Percentiles rank a stretch among this genome's conserved stretches.
These are phyloP conservation scores for Cryphonectria carpinicola DNA, from an alignment of 2,329 filamentous ascomycete genomes.

Conservation along the genomic window DNA sequence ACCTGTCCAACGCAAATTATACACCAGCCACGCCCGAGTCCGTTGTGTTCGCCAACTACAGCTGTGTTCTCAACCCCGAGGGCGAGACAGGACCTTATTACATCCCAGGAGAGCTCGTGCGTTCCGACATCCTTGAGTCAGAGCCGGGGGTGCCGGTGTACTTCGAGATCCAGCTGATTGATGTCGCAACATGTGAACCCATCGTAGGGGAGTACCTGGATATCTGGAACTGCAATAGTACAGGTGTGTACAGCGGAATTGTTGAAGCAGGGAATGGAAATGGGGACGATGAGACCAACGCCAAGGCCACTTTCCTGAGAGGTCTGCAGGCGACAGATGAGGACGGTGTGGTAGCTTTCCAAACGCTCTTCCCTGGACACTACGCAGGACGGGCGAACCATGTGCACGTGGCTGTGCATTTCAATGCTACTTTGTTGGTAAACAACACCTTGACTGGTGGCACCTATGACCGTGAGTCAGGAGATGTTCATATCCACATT, in stretches of 20 bases:
- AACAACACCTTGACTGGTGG: conserved; percentile 46
- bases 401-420: conserved; percentile 46
- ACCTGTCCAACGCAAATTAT: too few relatives aligned
- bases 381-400: conserved; percentile 46
- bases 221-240: conserved; percentile 52
- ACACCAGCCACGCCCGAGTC: too few relatives aligned
- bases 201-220: conserved; percentile 45
- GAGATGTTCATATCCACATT: too few relatives aligned
- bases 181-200: conserved; percentile 49
- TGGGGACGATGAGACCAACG: conserved; percentile 25
- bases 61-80: conserved; percentile 37
- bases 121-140: conserved; percentile 45
- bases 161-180: conserved; percentile 50
- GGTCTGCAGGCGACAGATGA: conserved; percentile 51
- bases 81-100: conserved; percentile 50
- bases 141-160: conserved; percentile 45
- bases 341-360: conserved; percentile 53
- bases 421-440: conserved; percentile 39
- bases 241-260: conserved; percentile 47
- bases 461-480: conserved; percentile 14
- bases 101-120: conserved; percentile 47
- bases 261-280: too few relatives aligned
- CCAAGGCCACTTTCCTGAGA: conserved; percentile 49
- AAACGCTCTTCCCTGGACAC: conserved; percentile 52
- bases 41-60: conserved; percentile 7